Conservation (phyloP, 805 yeast genomes). For the Hanseniaspora guilliermondii region DNA sequence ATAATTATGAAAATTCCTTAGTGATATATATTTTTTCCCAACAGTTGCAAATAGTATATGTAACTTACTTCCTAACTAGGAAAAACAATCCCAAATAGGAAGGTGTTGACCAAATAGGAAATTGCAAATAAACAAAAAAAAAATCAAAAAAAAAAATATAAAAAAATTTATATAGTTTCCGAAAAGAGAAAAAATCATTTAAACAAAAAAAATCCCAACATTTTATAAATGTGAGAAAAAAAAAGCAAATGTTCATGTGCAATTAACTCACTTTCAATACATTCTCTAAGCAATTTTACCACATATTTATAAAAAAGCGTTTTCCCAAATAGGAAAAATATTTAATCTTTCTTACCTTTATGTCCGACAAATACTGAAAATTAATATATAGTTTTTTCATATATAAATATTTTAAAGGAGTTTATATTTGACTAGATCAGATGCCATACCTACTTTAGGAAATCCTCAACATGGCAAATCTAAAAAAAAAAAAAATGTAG, state of each 20-base stretch:
- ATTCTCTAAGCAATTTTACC: too few species aligned
- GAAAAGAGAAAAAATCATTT: background rate
- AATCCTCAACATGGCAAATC: background rate
- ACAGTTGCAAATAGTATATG: background rate
- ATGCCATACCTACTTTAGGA: background rate
- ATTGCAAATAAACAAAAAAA: background rate
- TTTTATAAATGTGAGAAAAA: too few species aligned
- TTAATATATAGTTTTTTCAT: too few species aligned
- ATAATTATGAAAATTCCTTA: background rate
- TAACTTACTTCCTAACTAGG: background rate
- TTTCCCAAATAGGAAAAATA: too few species aligned
- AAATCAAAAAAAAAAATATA: background rate
- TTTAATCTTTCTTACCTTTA: too few species aligned
- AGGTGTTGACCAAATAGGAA: slow-evolving; percentile 3
- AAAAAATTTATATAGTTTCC: background rate
- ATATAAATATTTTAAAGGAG: too few species aligned
- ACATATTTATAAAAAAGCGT: too few species aligned
- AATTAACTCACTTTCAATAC: too few species aligned
- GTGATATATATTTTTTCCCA: background rate
- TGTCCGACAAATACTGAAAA: too few species aligned
- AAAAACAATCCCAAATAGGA: slow-evolving; percentile 2
- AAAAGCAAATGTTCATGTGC: too few species aligned
- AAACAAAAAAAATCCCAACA: background rate
- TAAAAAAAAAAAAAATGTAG: background rate
- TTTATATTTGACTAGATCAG: too few species aligned